Percentiles rank a stretch among this genome's conserved stretches.
phyloP scores from a whole-genome alignment of 176 grass and related monocot genomes.

The Zizania latifolia region DNA sequence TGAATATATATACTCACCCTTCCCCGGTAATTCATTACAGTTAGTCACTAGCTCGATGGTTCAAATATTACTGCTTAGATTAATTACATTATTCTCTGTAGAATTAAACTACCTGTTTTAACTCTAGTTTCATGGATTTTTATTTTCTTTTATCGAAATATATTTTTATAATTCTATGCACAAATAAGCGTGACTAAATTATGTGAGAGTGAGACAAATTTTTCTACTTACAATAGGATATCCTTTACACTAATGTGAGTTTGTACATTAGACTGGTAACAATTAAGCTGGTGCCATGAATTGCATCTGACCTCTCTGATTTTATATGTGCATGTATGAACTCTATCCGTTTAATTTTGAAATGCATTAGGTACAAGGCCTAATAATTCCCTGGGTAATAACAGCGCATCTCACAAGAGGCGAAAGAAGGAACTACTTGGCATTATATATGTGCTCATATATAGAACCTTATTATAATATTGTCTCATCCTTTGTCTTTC shows the following conservation, averaged over 20 bases:
- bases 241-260: background rate
- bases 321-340: background rate
- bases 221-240: background rate
- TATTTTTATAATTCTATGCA: background rate
- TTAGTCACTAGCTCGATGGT: background rate
- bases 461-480: slow-evolving; percentile 8
- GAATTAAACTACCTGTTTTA: background rate
- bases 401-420: background rate
- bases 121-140: background rate
- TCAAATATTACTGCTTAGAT: background rate
- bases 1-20: background rate
- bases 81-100: background rate
- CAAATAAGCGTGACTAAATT: background rate
- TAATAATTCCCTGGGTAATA: slow-evolving; percentile 2
- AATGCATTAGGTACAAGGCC: background rate
- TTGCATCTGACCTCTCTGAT: no score
- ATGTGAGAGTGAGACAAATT: background rate
- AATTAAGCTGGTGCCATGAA: background rate
- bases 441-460: background rate
- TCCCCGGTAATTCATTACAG: background rate
- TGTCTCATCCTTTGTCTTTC: background rate
- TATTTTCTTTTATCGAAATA: background rate
- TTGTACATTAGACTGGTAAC: background rate
- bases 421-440: background rate
- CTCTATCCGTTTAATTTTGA: background rate